phyloP scores from a whole-genome alignment of 1,284 basidiomycete species.

The Cutaneotrichosporon dermatis region DNA sequence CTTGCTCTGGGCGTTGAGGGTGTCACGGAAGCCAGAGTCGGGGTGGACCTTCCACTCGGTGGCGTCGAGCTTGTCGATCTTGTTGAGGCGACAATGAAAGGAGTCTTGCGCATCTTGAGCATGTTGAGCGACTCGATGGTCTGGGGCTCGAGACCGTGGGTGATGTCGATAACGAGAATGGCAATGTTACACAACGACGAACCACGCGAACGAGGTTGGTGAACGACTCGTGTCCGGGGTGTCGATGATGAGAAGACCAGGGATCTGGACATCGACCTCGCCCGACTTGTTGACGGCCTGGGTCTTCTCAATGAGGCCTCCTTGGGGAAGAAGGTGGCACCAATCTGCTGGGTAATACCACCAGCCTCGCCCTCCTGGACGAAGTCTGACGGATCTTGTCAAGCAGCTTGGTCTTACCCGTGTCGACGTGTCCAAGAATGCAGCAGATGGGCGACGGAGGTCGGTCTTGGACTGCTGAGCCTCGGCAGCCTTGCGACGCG shows the following conservation, averaged over 20 bases:
- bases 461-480: constrained; percentile 85
- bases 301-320: constrained; percentile 96
- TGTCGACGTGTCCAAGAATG: constrained; percentile 99
- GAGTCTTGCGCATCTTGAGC: constrained; percentile 89
- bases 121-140: constrained; percentile 94
- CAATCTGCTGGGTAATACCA: constrained; percentile 99
- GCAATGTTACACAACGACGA: constrained; percentile 99
- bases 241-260: constrained; percentile 94
- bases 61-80: constrained; percentile 48
- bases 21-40: constrained; percentile 87
- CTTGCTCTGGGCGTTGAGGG: constrained; percentile 76
- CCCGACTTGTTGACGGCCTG: constrained; percentile 82
- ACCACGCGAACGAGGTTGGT: constrained; percentile 90
- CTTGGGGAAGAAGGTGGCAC: constrained; percentile 99
- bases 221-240: constrained; percentile 99
- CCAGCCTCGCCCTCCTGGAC: constrained; percentile 99
- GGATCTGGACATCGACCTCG: constrained; percentile 88
- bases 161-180: constrained; percentile 97
- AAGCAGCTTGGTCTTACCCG: constrained; percentile 96
- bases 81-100: constrained; percentile 99
- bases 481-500: constrained; percentile 79
- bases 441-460: constrained; percentile 95
- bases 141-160: constrained; percentile 97
- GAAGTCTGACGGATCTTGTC: constrained; percentile 99
- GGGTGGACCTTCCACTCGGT: constrained; percentile 89